Conservation (phyloP, 2,329 filamentous ascomycete genomes). For the Boeremia lycopersici region DNA sequence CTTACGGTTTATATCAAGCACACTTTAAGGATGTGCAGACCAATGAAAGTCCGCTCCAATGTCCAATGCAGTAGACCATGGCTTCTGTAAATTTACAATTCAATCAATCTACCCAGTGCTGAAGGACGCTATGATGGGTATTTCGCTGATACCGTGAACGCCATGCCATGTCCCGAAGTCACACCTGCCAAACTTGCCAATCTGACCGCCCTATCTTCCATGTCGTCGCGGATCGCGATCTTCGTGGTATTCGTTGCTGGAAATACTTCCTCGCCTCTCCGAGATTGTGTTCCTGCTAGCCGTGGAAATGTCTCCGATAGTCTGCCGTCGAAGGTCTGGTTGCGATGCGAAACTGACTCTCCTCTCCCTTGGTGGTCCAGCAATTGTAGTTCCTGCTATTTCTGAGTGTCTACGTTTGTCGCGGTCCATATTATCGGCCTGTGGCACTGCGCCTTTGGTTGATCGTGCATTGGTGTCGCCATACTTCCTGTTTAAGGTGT, state of each 20-base stretch:
- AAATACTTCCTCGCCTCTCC: background rate
- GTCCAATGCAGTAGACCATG: too few relatives aligned
- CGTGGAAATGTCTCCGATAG: background rate
- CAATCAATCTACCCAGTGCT: too few relatives aligned
- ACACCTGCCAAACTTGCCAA: too few relatives aligned
- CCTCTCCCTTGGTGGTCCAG: background rate
- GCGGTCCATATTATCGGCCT: background rate
- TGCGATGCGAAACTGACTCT: background rate
- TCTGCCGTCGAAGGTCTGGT: background rate
- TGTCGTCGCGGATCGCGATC: conserved; percentile 7
- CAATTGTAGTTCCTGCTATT: too few relatives aligned
- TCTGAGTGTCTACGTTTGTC: background rate
- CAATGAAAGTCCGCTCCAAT: too few relatives aligned
- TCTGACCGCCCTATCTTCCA: background rate
- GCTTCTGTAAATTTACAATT: background rate
- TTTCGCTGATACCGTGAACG: background rate
- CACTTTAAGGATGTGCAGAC: too few relatives aligned
- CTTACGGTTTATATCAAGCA: too few relatives aligned
- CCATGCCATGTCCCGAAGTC: background rate
- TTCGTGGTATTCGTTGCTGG: conserved; percentile 1
- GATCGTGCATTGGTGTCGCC: background rate
- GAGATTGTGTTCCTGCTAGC: background rate
- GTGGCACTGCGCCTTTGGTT: background rate
- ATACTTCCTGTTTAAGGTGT: conserved; percentile 4
- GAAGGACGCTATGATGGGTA: background rate